Base-by-base conservation (phyloP, 768 basidiomycete genomes). In the Tricholoma flavovirens region DNA sequence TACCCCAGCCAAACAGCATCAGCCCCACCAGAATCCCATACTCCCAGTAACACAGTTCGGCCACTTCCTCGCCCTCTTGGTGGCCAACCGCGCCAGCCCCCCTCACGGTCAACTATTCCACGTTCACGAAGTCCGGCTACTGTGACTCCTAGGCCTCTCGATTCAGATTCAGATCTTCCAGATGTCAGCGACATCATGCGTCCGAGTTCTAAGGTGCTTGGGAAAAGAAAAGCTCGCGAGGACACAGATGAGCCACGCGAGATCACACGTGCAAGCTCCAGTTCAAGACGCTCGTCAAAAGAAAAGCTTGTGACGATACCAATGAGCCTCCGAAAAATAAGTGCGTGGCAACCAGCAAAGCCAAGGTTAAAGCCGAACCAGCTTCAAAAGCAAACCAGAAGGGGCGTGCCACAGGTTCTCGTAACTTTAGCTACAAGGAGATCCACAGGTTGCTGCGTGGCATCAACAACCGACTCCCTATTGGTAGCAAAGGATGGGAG, bases 401-500 rank as follows among this genome's bases (percentile, higher is more conserved):
- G 42, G 56, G 56, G 10, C 51, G 43, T 48, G 3, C 17, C 17
- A 10, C 30, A 46, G 56, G 56, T 12, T 53, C 56, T 15, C 22
- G 36, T 24, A 59, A 59, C 35, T 59, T 55, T 36, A 32, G 32
- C 24, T 12, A 0, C 10, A 43, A 51, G 17, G 58, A 59, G 36
- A 46, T 19, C 35, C 35, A 48, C 10, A 15, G 29, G 8, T 48
- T 59, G 7, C 45, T 59, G n/a, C 12, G 30, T 24, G 29, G 21
- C 33, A 45, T 59, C 15, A 35, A 52, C 5, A n/a, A 2, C 14
- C 14, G 29, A 24, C 50, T 56, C 33, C 58, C 54, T 2, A 52
- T 59, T 53, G 58, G 50, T 22, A 35, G 46, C 19, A 32, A 32
- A 24, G 50, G 51, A 26, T 59, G 58, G 54, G 38, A 58, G 17